These are phyloP conservation scores for Microdochium trichocladiopsis DNA, from an alignment of 2,329 filamentous ascomycete genomes.

Conservation along the genomic window DNA sequence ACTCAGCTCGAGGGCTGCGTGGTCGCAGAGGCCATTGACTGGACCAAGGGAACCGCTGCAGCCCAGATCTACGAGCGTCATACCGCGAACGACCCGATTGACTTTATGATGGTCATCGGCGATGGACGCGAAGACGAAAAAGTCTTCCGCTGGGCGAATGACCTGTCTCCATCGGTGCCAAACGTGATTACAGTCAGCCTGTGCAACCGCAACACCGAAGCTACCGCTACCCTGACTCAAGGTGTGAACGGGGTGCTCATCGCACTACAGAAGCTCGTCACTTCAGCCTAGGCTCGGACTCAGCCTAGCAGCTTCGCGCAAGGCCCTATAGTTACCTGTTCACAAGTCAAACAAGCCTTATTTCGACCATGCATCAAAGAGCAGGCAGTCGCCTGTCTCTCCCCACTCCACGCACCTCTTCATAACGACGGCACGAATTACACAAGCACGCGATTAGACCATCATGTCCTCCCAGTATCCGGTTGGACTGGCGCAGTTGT, in stretches of 20 bases:
- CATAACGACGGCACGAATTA: not conserved
- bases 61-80: constrained; percentile 57
- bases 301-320: not conserved
- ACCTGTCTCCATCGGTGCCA: constrained; percentile 53
- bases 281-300: not conserved
- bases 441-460: not conserved
- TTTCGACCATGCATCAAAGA: no score
- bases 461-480: not conserved
- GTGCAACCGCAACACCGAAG: constrained; percentile 82
- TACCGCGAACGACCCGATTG: constrained; percentile 41
- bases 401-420: not conserved
- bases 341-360: no score
- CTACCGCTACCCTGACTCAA: constrained; percentile 77
- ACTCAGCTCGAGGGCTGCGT: constrained; percentile 74
- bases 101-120: constrained; percentile 85
- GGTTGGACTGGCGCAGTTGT: not conserved
- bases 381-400: no score
- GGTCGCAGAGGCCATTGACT: constrained; percentile 77
- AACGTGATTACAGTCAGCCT: constrained; percentile 81
- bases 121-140: constrained; percentile 91
- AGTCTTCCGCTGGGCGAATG: constrained; percentile 91
- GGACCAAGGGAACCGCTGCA: constrained; percentile 81
- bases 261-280: not conserved
- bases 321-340: no score
- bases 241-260: constrained; percentile 70